These are phyloP conservation scores for Clitocybe nebularis DNA, from an alignment of 1,284 basidiomycete genomes.

Conservation along the genomic window DNA sequence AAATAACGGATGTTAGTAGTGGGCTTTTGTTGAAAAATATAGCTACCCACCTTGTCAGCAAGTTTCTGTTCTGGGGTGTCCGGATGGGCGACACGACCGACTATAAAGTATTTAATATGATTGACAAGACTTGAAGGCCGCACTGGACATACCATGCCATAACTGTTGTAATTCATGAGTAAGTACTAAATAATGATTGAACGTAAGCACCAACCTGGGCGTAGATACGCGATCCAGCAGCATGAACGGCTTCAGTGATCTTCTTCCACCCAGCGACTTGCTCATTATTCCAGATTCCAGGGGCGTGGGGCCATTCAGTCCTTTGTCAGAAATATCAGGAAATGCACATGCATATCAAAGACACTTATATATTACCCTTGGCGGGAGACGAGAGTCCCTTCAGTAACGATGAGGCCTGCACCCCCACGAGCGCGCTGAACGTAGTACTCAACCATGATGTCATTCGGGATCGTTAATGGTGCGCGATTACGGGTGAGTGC, in stretches of 20 bases:
- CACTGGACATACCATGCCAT: conserved; percentile 28
- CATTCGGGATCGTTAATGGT: conserved; percentile 29
- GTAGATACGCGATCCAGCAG: conserved; percentile 29
- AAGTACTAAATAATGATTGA: neutral
- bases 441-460: conserved; percentile 41
- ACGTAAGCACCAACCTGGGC: conserved; percentile 23
- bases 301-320: conserved; percentile 36
- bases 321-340: conserved; percentile 17
- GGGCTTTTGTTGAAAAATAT: neutral
- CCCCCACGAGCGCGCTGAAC: conserved; percentile 37
- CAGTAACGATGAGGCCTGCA: conserved; percentile 41
- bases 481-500: conserved; percentile 33
- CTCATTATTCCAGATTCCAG: conserved; percentile 35
- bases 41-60: conserved; percentile 26
- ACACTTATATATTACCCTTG: conserved; percentile 32
- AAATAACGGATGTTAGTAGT: neutral
- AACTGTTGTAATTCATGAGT: conserved; percentile 14
- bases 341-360: neutral
- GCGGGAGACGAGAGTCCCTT: conserved; percentile 36
- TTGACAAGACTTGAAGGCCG: neutral
- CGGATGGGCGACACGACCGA: conserved; percentile 32
- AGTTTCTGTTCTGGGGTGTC: conserved; percentile 31
- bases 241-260: conserved; percentile 33
- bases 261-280: conserved; percentile 37
- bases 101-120: conserved; percentile 17